Base-by-base conservation (phyloP, 495 filamentous ascomycete genomes). In the Xylaria venustula region DNA sequence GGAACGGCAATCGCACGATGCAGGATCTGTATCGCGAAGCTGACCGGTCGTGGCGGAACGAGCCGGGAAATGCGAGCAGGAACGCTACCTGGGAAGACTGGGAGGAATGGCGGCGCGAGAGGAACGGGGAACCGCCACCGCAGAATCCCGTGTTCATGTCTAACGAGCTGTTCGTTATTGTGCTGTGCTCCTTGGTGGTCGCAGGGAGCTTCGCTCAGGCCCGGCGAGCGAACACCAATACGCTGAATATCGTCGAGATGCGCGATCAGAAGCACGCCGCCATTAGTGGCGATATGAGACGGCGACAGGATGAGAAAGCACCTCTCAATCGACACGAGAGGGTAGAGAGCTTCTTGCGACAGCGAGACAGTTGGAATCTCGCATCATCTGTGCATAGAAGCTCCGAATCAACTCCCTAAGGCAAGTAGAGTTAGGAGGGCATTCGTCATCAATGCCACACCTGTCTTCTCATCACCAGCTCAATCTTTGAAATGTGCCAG, bases 31-130 rank as follows among this genome's bases (percentile, higher is more conserved):
- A 71, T 54, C 73, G 75, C 42, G 56, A 66, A 32, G 67, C 70
- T 44, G 75, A 82, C 49, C 70, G 71, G 25, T 79, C 84, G 11
- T 85, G 83, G 72, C 70, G 77, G 3, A 73, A 78, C 11, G 61
- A 75, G 17, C 75, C 77, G 0, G 75, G 78, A 1, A 85, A 82
- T 19, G 86, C 93, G 22, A 86, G 84, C 67, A 77, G 80, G 60
- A 97, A 97, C 68, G 95, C 91, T 12, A 98, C 93, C 0, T 98
- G 94, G 94, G 94, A 98, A 69, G 95, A 98, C 70, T 98, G 95
- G 94, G 93, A 98, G 75, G 81, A 81, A 41, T 98, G 90, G 89
- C 84, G 91, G 65, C 77, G 84, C 22, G 78, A 85, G 34, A 69
- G 69, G 28, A 72, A 79, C 41, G 79, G 81, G 42, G 59, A 65